Base-by-base conservation (phyloP, 1,284 basidiomycete genomes). In the Austroboletus niveus region DNA sequence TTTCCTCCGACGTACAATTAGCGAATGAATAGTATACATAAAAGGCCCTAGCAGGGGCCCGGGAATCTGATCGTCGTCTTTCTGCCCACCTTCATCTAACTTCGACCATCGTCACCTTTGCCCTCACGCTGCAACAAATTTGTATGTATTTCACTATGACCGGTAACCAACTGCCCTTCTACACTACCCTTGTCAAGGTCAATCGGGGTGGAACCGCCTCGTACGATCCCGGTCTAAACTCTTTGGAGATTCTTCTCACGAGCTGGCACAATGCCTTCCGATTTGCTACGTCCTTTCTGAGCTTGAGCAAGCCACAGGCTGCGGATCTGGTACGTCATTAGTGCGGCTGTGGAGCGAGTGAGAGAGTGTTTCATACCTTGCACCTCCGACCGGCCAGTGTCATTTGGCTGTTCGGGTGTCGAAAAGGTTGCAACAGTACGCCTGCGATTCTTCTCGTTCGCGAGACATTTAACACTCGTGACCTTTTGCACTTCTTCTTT, bases 271-370 rank as follows among this genome's bases (percentile, higher is more conserved):
- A 78, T 10, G 81, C 77, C 14, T 87, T 81, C 45, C 87, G 81
- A 67, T 92, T 95, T 43, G 82, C 82, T 40, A 89, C 78, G 68
- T 98, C 95, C 57, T 85, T 84, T 57, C 84, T 85, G 65, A 82
- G 87, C 30, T 67, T 68, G 20, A 71, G 74, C 39, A 96, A 72
- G 67, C 78, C 87, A 87, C 40, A 98, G 69, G 58, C 86, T 88
- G 42, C 91, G 89, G 60, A 98, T 96, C 63, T 85, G 80, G 65
- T 89, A 84, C 0, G 95, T 98, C 49, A 94, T 66, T 24, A 98
- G 73, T 0, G 95, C 95, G 45, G 87, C 95, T 95, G 60, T 6
- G 48, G 49, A 22, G 44, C 29, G 39, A 30, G 32, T 45, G 17
- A 53, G 17, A 53, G 20, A 52, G 38, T 22, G 5, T 11, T 51